A percentile compares a stretch with the other conserved stretches of the same genome.
Evolutionary conservation across 2,329 filamentous ascomycete species (phyloP).

Genomic region (Penicillium italicum): DNA sequence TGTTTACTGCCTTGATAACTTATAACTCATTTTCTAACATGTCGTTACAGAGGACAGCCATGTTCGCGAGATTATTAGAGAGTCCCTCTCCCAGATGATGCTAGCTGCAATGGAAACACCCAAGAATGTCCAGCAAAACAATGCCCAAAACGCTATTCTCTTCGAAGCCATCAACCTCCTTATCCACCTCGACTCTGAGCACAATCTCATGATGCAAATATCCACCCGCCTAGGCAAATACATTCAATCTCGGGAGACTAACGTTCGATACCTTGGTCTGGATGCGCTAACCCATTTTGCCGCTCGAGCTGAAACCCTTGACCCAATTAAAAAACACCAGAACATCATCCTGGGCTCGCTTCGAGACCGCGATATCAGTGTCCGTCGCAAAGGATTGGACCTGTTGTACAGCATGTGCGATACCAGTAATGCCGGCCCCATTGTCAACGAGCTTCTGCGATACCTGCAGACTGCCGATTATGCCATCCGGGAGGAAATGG

Average conservation of each 20-base stretch:
- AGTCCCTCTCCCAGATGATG: conserved; percentile 85
- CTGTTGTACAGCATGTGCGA: conserved; percentile 99
- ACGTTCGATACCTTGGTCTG: conserved; percentile 90
- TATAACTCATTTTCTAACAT: not conserved
- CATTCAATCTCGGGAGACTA: conserved; percentile 94
- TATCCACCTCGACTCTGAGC: conserved; percentile 94
- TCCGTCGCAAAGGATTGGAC: conserved; percentile 91
- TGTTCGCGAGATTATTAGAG: conserved; percentile 83
- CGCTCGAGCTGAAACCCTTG: conserved; percentile 85
- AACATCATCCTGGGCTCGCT: conserved; percentile 92
- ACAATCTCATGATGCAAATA: conserved; percentile 92
- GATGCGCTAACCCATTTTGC: conserved; percentile 99
- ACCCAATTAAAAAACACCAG: conserved; percentile 97
- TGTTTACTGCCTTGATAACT: conserved; percentile 23
- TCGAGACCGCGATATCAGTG: conserved; percentile 94
- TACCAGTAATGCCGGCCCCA: conserved; percentile 84
- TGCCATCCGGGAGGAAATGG: conserved; percentile 98
- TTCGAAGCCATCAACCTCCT: conserved; percentile 99
- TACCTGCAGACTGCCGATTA: conserved; percentile 97
- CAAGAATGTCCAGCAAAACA: conserved; percentile 99
- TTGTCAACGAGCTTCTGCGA: conserved; percentile 88
- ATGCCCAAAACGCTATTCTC: conserved; percentile 94
- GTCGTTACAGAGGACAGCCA: conserved; percentile 73
- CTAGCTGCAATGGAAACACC: conserved; percentile 88
- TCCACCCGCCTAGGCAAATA: conserved; percentile 88